These are phyloP conservation scores for Suillus discolor DNA, from an alignment of 768 basidiomycete species.

Conservation along the genomic window DNA sequence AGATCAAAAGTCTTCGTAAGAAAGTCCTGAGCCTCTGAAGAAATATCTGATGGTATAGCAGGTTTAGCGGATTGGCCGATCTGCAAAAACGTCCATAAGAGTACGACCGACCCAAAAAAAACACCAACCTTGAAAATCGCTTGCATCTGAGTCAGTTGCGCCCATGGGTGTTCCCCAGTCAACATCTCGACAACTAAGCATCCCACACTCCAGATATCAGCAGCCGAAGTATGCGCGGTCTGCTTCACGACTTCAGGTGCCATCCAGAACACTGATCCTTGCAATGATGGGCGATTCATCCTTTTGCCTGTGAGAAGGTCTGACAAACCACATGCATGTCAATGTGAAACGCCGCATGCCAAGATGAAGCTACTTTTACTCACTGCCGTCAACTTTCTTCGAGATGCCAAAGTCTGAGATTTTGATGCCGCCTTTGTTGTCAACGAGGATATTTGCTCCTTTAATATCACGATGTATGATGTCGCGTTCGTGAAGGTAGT, in stretches of 20 bases:
- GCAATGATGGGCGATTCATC: conserved; percentile 87
- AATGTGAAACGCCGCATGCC: conserved; percentile 16
- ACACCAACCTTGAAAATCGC: conserved; percentile 88
- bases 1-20: conserved; percentile 85
- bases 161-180: conserved; percentile 95
- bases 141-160: conserved; percentile 97
- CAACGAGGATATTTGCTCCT: conserved; percentile 97
- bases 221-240: conserved; percentile 86
- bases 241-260: conserved; percentile 99
- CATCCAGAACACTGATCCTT: conserved; percentile 99
- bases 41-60: conserved; percentile 88
- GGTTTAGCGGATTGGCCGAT: conserved; percentile 92
- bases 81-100: conserved; percentile 40
- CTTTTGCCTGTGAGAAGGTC: conserved; percentile 61
- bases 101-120: not conserved
- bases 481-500: conserved; percentile 97
- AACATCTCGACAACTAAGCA: conserved; percentile 97
- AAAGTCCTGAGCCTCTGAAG: conserved; percentile 85
- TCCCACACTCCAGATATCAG: conserved; percentile 96
- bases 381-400: conserved; percentile 96
- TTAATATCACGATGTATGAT: conserved; percentile 99
- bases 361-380: conserved; percentile 36
- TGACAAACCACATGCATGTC: conserved; percentile 35
- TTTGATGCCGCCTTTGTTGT: conserved; percentile 97
- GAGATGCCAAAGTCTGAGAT: conserved; percentile 97